Percentiles rank a stretch among this genome's conserved stretches.
phyloP scores from a whole-genome alignment of 306 rosid genomes.

The Lagenaria siceraria region DNA sequence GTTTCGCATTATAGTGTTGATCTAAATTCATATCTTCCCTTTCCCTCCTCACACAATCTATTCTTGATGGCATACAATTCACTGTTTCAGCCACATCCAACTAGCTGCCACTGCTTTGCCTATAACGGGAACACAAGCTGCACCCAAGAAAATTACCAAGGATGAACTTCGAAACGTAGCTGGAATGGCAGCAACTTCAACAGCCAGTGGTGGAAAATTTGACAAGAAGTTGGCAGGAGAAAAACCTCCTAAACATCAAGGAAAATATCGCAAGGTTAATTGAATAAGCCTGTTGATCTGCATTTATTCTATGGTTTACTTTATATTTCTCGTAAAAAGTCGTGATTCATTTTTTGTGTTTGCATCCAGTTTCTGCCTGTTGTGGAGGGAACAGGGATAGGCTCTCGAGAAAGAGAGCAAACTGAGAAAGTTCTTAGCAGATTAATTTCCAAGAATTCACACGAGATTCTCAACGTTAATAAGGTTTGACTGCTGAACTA shows the following conservation, averaged over 20 bases:
- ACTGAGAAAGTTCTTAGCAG: constrained; percentile 75
- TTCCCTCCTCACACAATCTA: neutral
- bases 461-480: constrained; percentile 59
- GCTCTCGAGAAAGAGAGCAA: constrained; percentile 61
- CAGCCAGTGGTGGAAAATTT: constrained; percentile 95
- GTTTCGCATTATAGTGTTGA: neutral
- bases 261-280: constrained; percentile 78
- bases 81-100: constrained; percentile 58
- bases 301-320: neutral
- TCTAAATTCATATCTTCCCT: neutral
- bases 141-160: constrained; percentile 56
- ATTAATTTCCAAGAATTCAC: constrained; percentile 72
- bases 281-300: neutral
- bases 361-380: constrained; percentile 73
- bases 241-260: constrained; percentile 62
- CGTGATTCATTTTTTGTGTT: neutral
- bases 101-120: constrained; percentile 89
- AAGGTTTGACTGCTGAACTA: constrained; percentile 36
- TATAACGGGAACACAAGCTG: constrained; percentile 77
- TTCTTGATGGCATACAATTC: neutral
- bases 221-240: constrained; percentile 83
- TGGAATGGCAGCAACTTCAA: constrained; percentile 77
- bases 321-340: neutral
- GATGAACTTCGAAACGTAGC: constrained; percentile 71
- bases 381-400: constrained; percentile 52